Conservation (phyloP, 2,329 filamentous ascomycete species). For the Penicillium expansum region DNA sequence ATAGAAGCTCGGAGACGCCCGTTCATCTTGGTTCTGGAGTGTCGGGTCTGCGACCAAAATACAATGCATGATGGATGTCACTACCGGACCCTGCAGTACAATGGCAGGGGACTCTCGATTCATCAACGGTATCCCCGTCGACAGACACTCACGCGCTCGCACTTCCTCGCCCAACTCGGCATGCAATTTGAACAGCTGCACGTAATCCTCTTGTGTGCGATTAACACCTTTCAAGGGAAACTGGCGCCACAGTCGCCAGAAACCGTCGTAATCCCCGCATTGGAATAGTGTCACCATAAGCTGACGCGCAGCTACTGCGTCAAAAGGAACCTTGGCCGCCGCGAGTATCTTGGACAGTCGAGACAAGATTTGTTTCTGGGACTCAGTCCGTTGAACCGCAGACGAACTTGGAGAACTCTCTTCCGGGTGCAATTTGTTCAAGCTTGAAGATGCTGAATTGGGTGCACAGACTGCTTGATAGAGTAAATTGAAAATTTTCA, state of each 20-base stretch:
- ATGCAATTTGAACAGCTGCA: conserved; percentile 52
- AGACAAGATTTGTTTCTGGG: conserved; percentile 18
- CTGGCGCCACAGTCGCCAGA: conserved; percentile 62
- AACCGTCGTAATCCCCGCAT: conserved; percentile 52
- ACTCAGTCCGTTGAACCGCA: conserved; percentile 7
- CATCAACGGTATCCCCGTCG: conserved; percentile 61
- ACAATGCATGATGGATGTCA: conserved; percentile 53
- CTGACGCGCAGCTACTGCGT: conserved; percentile 27
- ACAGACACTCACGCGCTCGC: conserved; percentile 49
- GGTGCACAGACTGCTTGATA: conserved; percentile 40
- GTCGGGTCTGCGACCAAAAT: conserved; percentile 55
- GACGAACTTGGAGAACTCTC: conserved; percentile 2
- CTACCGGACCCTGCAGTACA: conserved; percentile 44
- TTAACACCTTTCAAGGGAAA: conserved; percentile 50
- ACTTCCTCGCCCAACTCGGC: conserved; percentile 45
- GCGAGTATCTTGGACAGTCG: conserved; percentile 32
- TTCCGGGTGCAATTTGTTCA: conserved; percentile 38
- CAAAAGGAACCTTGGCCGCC: conserved; percentile 29
- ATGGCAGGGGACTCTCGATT: conserved; percentile 54
- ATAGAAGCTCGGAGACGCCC: conserved; percentile 17
- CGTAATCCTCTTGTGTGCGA: conserved; percentile 57
- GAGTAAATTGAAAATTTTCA: conserved; percentile 49
- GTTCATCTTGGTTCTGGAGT: conserved; percentile 39
- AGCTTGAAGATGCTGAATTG: conserved; percentile 18
- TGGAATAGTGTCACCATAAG: conserved; percentile 37